Percentiles rank a stretch among this genome's conserved stretches.
Evolutionary conservation across 164 flowering plant genomes (phyloP).

Genomic region (Stephania yunnanensis): DNA sequence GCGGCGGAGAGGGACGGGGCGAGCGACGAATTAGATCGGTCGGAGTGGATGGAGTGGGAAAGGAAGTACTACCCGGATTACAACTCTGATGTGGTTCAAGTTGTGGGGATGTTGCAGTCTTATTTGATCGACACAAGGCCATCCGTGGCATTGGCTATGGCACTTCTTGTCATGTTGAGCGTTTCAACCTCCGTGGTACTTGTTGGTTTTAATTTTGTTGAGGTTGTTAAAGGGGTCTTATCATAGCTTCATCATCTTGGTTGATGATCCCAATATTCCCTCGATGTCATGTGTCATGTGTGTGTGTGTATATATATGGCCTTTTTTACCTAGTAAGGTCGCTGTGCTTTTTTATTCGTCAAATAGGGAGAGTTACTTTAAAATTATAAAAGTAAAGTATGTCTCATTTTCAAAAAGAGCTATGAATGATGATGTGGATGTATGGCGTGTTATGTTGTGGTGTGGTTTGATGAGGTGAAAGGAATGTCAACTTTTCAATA

Average conservation of each 20-base stretch:
- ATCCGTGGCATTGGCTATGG: background rate
- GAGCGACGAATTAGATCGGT: background rate
- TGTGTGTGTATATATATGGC: background rate
- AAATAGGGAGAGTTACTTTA: too few species aligned
- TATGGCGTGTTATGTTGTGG: too few species aligned
- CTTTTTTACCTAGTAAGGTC: too few species aligned
- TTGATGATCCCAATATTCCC: background rate
- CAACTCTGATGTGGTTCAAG: background rate
- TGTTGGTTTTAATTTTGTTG: background rate
- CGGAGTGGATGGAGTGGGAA: slow-evolving; percentile 1
- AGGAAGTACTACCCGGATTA: background rate
- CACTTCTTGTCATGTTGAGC: background rate
- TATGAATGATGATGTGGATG: too few species aligned
- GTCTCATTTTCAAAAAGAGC: too few species aligned
- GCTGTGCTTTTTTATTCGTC: too few species aligned
- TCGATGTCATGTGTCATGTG: background rate
- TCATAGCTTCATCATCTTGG: background rate
- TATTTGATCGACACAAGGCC: background rate
- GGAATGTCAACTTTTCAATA: too few species aligned
- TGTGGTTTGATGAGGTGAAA: too few species aligned
- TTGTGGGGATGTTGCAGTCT: background rate
- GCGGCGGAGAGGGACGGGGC: background rate
- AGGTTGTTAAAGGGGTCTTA: background rate
- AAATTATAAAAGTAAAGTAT: too few species aligned
- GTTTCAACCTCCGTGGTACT: background rate